Evolutionary conservation across 306 rosid species (phyloP).

Genomic region (Cucurbita moschata): DNA sequence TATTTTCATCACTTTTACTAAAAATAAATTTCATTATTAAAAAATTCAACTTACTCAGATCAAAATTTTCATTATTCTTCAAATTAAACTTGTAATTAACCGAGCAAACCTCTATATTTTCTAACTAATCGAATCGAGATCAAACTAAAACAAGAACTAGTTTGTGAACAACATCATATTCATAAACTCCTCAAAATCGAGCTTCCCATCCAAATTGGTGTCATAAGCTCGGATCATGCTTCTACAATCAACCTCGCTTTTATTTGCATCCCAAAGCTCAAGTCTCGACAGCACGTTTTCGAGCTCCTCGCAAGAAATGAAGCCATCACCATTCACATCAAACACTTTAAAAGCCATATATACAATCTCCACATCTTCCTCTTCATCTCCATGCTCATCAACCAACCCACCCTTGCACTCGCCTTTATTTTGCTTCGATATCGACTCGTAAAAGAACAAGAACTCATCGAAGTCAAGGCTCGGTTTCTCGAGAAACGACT

Average conservation of each 20-base stretch:
- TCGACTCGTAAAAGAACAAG: constrained; percentile 45
- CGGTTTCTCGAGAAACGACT: constrained; percentile 29
- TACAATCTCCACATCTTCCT: constrained; percentile 35
- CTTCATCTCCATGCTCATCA: not conserved
- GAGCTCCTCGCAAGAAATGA: constrained; percentile 52
- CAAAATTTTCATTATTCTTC: no score
- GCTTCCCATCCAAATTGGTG: constrained; percentile 54
- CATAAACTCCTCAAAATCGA: constrained; percentile 78
- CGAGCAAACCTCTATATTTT: no score
- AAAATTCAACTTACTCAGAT: no score
- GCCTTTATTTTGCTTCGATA: constrained; percentile 18
- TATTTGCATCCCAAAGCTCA: constrained; percentile 38
- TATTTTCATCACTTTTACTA: no score
- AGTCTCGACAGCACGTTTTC: constrained; percentile 38
- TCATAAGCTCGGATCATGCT: constrained; percentile 50
- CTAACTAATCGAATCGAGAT: no score
- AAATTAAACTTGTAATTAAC: no score
- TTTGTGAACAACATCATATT: constrained; percentile 53
- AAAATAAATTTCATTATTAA: no score
- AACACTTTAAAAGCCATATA: constrained; percentile 51
- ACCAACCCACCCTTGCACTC: constrained; percentile 5
- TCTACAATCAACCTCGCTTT: constrained; percentile 24
- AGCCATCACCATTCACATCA: constrained; percentile 67
- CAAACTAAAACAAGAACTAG: not conserved
- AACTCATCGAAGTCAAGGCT: constrained; percentile 40